Base-by-base conservation (phyloP, 768 basidiomycete genomes). In the Psilocybe azurescens region DNA sequence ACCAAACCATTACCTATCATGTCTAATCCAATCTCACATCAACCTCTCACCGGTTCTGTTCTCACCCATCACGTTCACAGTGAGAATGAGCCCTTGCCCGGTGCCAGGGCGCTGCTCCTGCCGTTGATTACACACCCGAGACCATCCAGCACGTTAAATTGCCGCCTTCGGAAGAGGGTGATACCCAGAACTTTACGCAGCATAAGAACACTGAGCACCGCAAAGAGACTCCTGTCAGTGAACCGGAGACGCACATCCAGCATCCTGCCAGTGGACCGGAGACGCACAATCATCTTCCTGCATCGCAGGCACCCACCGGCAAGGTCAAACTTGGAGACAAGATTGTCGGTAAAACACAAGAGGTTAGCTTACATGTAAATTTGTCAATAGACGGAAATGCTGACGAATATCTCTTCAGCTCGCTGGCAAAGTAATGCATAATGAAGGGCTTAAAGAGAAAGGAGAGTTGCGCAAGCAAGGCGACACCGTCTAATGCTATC, bases 291-390 rank as follows among this genome's bases (percentile, higher is more conserved):
- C 8, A 4, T 18, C 33, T 14, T n/a, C 29, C 20, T 24, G 8
- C 10, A 8, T 24, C 6, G 10, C 47, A 48, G n/a, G 38, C 20
- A 16, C 53, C 76, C 24, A 75, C 79, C 0, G 70, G 75, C 64
- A 79, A 83, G 29, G 77, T 83, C 30, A 77, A 63, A 48, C 52
- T 83, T 0, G 71, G 77, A 7, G 87, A 89, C 73, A 88, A 84
- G 72, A 60, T 87, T 20, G 65, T 86, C 38, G 87, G 87, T 3
- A 88, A 88, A 75, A 77, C 82, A 0, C 78, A 88, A 66, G 81
- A 88, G 79, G 87, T 85, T 13, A 1, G 68, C 18, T 58, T 24
- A 24, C 30, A 20, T 32, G 4, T 11, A 36, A 36, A 11, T 36
- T 36, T 38, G 5, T 44, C 41, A 44, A 8, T 39, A 3, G 14